Conservation (phyloP, 1,139 yeast species). For the Yamadazyma diddensiae region DNA sequence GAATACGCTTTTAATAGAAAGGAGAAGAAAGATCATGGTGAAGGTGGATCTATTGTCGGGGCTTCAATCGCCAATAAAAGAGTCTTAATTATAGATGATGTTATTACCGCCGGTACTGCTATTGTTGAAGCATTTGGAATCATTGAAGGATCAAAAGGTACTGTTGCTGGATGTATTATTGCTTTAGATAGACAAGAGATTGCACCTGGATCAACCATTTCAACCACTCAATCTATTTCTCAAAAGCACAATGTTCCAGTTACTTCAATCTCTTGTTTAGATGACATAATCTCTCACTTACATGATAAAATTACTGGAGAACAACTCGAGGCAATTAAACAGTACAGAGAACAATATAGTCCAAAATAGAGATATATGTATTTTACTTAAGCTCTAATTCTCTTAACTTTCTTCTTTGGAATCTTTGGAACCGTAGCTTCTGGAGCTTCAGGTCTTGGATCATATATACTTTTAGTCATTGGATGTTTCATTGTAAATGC, state of each 20-base stretch:
- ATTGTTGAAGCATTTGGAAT: slow-evolving; percentile 89
- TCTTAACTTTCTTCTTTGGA: slow-evolving; percentile 53
- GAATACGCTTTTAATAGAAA: slow-evolving; percentile 80
- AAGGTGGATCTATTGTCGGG: slow-evolving; percentile 95
- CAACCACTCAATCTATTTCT: slow-evolving; percentile 82
- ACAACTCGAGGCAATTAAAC: slow-evolving; percentile 53
- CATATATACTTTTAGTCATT: slow-evolving; percentile 69
- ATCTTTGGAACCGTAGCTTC: slow-evolving; percentile 42
- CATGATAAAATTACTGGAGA: slow-evolving; percentile 50
- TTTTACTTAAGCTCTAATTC: slow-evolving; percentile 35
- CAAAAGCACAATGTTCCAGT: slow-evolving; percentile 78
- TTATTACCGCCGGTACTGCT: slow-evolving; percentile 98
- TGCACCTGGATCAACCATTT: slow-evolving; percentile 60
- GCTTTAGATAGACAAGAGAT: slow-evolving; percentile 95
- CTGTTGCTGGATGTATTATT: slow-evolving; percentile 78
- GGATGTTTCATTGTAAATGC: slow-evolving; percentile 82
- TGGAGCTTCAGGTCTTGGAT: slow-evolving; percentile 46
- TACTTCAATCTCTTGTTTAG: slow-evolving; percentile 70
- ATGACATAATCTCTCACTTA: slow-evolving; percentile 69
- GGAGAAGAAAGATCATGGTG: slow-evolving; percentile 98
- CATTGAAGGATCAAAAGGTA: slow-evolving; percentile 67
- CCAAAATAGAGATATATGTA: slow-evolving; percentile 24
- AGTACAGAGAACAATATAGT: slow-evolving; percentile 55
- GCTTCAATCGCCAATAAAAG: slow-evolving; percentile 66
- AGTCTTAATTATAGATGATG: slow-evolving; percentile 89